A percentile compares a stretch with the other conserved stretches of the same genome.
These are phyloP conservation scores for Suhomyces xylopsoci DNA, from an alignment of 805 yeast species.

Conservation along the genomic window DNA sequence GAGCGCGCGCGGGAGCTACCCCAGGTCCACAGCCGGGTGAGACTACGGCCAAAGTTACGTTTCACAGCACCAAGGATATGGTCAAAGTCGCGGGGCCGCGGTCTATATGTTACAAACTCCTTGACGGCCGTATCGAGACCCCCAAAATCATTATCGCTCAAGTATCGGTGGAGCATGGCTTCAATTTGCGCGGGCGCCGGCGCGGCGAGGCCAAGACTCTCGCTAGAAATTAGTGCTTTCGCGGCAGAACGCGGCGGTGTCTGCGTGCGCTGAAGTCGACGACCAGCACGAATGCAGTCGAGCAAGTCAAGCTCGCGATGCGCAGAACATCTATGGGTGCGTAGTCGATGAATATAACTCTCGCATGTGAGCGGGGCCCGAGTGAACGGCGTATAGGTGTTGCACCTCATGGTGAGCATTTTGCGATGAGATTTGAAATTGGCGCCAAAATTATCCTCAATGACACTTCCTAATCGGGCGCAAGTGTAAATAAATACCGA, in stretches of 20 bases:
- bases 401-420: neutral
- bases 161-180: constrained; percentile 2
- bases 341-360: constrained; percentile 18
- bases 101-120: constrained; percentile 17
- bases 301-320: neutral
- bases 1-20: neutral
- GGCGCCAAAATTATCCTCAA: neutral
- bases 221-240: neutral
- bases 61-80: neutral
- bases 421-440: neutral
- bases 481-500: neutral
- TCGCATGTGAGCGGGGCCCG: constrained; percentile 26
- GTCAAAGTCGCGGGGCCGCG: constrained; percentile 13
- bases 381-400: constrained; percentile 8
- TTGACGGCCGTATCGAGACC: constrained; percentile 7
- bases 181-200: constrained; percentile 3
- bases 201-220: neutral
- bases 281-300: constrained; percentile 4
- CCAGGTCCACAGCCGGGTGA: neutral
- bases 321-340: constrained; percentile 3
- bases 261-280: constrained; percentile 5
- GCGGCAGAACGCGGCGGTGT: neutral
- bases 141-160: neutral
- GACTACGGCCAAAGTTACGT: neutral
- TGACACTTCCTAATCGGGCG: constrained; percentile 11